A percentile compares a stretch with the other conserved stretches of the same genome.
Conservation (phyloP, 1,284 basidiomycete species). For the Ustilago esculenta region DNA sequence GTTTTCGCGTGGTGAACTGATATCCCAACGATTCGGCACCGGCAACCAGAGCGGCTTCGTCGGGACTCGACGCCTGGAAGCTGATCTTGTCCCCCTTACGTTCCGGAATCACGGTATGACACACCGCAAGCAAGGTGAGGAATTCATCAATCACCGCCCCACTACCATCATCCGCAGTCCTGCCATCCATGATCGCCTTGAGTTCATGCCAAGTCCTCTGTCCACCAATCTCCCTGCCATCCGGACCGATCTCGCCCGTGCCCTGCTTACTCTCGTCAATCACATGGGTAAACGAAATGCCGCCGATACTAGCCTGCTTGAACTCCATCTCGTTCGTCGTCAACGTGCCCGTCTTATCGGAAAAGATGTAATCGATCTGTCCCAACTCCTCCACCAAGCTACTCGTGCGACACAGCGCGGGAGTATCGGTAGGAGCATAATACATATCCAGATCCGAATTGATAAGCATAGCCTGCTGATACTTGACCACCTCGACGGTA, state of each 20-base stretch:
- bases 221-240: constrained; percentile 70
- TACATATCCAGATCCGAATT: constrained; percentile 86
- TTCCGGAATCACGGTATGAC: constrained; percentile 98
- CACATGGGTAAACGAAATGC: constrained; percentile 85
- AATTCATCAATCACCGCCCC: constrained; percentile 81
- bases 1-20: constrained; percentile 93
- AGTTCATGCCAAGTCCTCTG: constrained; percentile 81
- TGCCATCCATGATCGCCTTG: constrained; percentile 70
- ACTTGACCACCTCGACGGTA: constrained; percentile 99
- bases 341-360: constrained; percentile 97
- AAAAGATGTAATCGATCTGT: constrained; percentile 98
- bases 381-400: constrained; percentile 98
- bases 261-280: constrained; percentile 83
- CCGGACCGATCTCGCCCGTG: constrained; percentile 67
- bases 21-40: constrained; percentile 93
- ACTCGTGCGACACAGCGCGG: constrained; percentile 94
- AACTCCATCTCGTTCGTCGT: constrained; percentile 99
- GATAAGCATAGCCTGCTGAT: constrained; percentile 94
- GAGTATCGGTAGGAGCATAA: constrained; percentile 91
- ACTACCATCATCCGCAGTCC: constrained; percentile 69
- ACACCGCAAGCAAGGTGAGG: constrained; percentile 88
- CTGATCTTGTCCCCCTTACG: constrained; percentile 74
- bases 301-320: constrained; percentile 86
- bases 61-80: constrained; percentile 96
- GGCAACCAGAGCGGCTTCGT: constrained; percentile 94